Evolutionary conservation across 2,329 filamentous ascomycete genomes (phyloP), one percentile per base, ranked within the genome.

Genomic region (Rutstroemia sydowiana): DNA sequence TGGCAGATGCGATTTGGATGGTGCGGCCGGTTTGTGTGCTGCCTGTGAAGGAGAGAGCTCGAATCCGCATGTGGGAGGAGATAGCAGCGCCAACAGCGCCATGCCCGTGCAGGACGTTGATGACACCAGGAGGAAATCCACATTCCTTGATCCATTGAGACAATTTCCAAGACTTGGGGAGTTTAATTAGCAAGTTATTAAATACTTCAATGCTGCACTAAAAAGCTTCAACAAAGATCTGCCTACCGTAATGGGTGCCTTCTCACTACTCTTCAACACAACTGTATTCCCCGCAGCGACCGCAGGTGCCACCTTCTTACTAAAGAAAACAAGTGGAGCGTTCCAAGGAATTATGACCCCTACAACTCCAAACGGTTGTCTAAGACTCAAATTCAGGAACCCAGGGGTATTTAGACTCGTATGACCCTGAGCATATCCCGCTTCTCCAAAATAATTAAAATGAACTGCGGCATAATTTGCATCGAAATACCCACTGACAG

Each of bases 201-300:
- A 10, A 2, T 13, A 26, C 23, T 26, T 4, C 4, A 8, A 26
- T 26, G 23, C 23, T 16, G 20, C 16, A 16, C 18, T 5, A 5
- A 10, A 39, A 39, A 39, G 14, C 7, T 13, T 13, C 36, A 39
- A 13, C 20, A 41, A 8, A 55, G 10, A 20, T 47, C 10, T 11
- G 5, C 55, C 65, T 57, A 76, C 75, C 2, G 77, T 77, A 44
- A 85, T 65, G 0, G 81, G 81, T 0, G 81, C 78, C 59, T 81
- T 74, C 68, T 85, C 81, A 55, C 76, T 79, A 11, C 77, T 77
- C 67, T 85, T 84, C 30, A 84, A 62, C 1, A 84, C 65, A 34
- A 84, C 74, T 14, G 73, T 73, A 62, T 81, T 81, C 0, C 79
- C 79, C 0, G 76, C 75, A 0, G 76, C 77, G 28, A 85, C 67